phyloP scores from a whole-genome alignment of 352 stramenopile genomes.

The Pilasporangium apinafurcum region DNA sequence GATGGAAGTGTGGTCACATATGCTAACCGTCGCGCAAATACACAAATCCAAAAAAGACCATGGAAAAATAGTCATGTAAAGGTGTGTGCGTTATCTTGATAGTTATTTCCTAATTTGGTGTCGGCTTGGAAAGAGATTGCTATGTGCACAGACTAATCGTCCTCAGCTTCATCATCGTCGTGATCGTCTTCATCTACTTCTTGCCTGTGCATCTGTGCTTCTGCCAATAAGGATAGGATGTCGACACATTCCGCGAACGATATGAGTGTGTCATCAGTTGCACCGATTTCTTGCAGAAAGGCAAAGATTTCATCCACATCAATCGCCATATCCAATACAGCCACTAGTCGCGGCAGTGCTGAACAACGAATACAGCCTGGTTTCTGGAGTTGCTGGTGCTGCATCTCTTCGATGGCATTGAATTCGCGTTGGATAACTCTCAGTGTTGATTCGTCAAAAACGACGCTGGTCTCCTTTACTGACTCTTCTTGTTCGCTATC shows the following conservation, averaged over 20 bases:
- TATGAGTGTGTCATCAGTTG: constrained; percentile 54
- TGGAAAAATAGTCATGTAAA: no score
- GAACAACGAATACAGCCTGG: constrained; percentile 52
- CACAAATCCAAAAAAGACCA: no score
- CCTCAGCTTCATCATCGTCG: constrained; percentile 5
- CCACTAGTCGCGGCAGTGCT: constrained; percentile 30
- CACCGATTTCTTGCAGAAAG: constrained; percentile 70
- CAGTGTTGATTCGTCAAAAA: constrained; percentile 62
- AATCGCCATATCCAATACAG: constrained; percentile 31
- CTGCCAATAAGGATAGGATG: constrained; percentile 74
- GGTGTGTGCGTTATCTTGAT: constrained; percentile 1
- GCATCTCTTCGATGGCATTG: constrained; percentile 20
- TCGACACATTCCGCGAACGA: constrained; percentile 85
- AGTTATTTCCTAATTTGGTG: no score
- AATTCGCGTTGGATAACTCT: constrained; percentile 51
- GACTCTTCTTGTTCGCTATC: constrained; percentile 4
- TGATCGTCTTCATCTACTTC: constrained; percentile 26
- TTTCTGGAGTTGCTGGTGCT: constrained; percentile 11
- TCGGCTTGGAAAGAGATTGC: no score
- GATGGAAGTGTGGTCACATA: background rate
- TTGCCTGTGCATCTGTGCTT: constrained; percentile 22
- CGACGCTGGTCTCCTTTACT: constrained; percentile 19
- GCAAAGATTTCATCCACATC: constrained; percentile 30
- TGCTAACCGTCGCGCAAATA: background rate
- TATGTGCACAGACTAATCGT: no score